Evolutionary conservation across 257 asterid genomes (phyloP).

Genomic region (Salvia hispanica): DNA sequence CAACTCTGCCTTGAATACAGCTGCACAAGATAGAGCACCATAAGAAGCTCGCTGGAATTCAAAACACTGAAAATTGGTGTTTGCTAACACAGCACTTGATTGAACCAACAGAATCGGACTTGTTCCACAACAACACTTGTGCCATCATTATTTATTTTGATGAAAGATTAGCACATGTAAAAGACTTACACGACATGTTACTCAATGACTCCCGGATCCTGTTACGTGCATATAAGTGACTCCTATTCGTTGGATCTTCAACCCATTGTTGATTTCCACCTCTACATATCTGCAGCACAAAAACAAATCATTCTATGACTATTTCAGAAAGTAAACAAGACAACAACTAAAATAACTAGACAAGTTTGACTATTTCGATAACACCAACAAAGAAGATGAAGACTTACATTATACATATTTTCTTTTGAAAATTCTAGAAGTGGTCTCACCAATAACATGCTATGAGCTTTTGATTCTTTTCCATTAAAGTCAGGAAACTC

Average conservation of each 20-base stretch:
- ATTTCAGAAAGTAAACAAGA: slow-evolving; percentile 29
- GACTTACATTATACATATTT: slow-evolving; percentile 81
- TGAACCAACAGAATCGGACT: slow-evolving; percentile 12
- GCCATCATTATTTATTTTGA: slow-evolving; percentile 11
- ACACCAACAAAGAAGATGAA: slow-evolving; percentile 13
- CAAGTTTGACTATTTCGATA: slow-evolving; percentile 3
- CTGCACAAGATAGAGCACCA: slow-evolving; percentile 41
- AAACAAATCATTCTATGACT: slow-evolving; percentile 11
- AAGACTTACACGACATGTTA: slow-evolving; percentile 54
- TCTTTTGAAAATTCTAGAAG: slow-evolving; percentile 79
- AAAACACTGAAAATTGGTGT: not conserved
- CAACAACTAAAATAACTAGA: slow-evolving; percentile 9
- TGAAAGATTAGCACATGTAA: slow-evolving; percentile 21
- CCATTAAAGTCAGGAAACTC: slow-evolving; percentile 42
- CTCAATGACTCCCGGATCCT: slow-evolving; percentile 77
- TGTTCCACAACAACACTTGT: not conserved
- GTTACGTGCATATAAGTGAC: slow-evolving; percentile 73
- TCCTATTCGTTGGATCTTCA: slow-evolving; percentile 91
- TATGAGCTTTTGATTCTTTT: slow-evolving; percentile 43
- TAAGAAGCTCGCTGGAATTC: slow-evolving; percentile 19
- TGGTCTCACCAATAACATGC: slow-evolving; percentile 78
- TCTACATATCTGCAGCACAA: slow-evolving; percentile 65
- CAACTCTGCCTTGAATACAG: slow-evolving; percentile 67
- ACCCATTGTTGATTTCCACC: slow-evolving; percentile 77
- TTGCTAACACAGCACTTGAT: not conserved